These are phyloP conservation scores for Neurospora pannonica DNA, from an alignment of 495 filamentous ascomycete genomes.

Conservation along the genomic window DNA sequence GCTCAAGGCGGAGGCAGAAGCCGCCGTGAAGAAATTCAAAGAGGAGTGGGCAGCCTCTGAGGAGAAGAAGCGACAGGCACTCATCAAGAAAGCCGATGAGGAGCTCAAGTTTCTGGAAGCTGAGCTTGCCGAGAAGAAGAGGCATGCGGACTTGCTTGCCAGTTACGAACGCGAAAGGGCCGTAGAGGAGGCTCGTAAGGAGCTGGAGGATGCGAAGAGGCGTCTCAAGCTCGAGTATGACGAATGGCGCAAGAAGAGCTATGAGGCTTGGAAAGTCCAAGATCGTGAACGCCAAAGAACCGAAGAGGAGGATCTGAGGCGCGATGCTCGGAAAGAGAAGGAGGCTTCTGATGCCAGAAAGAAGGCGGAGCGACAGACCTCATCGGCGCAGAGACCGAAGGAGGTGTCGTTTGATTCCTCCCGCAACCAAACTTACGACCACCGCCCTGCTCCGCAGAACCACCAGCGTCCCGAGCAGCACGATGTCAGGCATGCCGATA, in stretches of 20 bases:
- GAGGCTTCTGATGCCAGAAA: not conserved
- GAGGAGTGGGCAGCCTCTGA: not conserved
- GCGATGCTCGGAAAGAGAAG: not conserved
- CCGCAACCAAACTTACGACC: not conserved
- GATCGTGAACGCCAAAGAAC: not conserved
- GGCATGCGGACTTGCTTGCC: not conserved
- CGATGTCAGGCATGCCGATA: fast-evolving
- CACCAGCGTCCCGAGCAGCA: not conserved
- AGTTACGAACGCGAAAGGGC: not conserved
- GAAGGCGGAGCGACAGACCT: not conserved
- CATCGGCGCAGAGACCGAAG: not conserved
- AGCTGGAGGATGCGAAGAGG: not conserved
- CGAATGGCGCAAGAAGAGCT: not conserved
- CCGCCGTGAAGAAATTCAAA: not conserved
- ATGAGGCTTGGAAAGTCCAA: not conserved
- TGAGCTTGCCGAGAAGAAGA: not conserved
- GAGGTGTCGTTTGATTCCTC: not conserved
- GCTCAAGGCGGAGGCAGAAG: not conserved
- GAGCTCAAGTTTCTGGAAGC: not conserved
- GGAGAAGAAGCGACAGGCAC: not conserved
- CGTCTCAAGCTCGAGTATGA: not conserved
- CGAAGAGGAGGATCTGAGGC: not conserved
- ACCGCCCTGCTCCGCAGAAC: not conserved
- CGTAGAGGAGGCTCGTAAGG: not conserved
- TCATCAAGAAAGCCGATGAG: not conserved